A percentile compares a stretch with the other conserved stretches of the same genome.
Conservation (phyloP, 2,329 filamentous ascomycete species). For the Tetracladium maxilliforme region DNA sequence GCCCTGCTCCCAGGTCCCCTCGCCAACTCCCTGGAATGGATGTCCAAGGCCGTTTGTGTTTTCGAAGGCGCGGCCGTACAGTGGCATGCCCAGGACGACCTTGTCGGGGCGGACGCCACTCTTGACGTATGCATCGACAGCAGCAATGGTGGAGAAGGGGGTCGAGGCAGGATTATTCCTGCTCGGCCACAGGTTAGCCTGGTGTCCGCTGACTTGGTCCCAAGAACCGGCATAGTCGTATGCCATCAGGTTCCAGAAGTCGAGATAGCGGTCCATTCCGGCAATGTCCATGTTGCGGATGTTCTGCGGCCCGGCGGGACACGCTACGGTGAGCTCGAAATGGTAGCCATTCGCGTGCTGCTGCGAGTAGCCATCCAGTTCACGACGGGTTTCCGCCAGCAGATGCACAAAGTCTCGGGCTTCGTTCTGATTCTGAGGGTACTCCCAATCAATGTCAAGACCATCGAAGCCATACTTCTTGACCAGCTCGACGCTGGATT, state of each 20-base stretch:
- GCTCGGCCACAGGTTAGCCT: slow-evolving; percentile 62
- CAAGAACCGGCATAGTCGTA: slow-evolving; percentile 82
- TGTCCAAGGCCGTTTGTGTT: slow-evolving; percentile 62
- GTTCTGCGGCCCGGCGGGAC: slow-evolving; percentile 46
- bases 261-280: slow-evolving; percentile 49
- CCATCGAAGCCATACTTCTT: slow-evolving; percentile 70
- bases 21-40: slow-evolving; percentile 56
- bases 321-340: slow-evolving; percentile 51
- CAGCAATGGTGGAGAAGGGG: slow-evolving; percentile 62
- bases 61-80: slow-evolving; percentile 79
- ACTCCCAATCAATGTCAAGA: slow-evolving; percentile 57
- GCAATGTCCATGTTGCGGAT: slow-evolving; percentile 45
- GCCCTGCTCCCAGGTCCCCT: slow-evolving; percentile 72
- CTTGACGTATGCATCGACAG: slow-evolving; percentile 54
- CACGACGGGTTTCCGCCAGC: slow-evolving; percentile 35
- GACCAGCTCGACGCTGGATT: slow-evolving; percentile 58
- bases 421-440: slow-evolving; percentile 38
- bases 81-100: slow-evolving; percentile 79
- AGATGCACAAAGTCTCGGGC: slow-evolving; percentile 44
- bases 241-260: slow-evolving; percentile 76
- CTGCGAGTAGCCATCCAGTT: slow-evolving; percentile 40
- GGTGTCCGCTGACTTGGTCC: slow-evolving; percentile 59
- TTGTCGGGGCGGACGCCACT: slow-evolving; percentile 53
- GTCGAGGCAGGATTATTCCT: slow-evolving; percentile 44
- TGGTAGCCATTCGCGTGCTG: slow-evolving; percentile 29